Evolutionary conservation across 2,329 filamentous ascomycete species (phyloP).

Genomic region (Bipolaris bicolor): DNA sequence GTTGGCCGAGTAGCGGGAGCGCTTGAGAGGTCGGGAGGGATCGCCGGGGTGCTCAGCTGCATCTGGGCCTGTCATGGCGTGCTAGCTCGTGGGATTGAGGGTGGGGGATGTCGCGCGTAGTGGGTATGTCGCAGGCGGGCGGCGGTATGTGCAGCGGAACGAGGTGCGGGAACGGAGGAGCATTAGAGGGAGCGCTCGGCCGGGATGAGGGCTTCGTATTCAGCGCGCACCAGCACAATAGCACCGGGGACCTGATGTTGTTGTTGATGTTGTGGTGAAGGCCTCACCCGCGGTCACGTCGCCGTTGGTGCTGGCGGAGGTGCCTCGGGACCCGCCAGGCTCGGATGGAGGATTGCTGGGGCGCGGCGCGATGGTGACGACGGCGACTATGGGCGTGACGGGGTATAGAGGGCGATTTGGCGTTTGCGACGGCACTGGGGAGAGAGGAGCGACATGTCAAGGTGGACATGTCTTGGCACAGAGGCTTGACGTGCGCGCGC

Average conservation of each 20-base stretch:
- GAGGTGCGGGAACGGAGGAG: constrained; percentile 22
- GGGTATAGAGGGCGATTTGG: constrained; percentile 1
- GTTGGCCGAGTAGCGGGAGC: constrained; percentile 33
- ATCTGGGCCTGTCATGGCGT: constrained; percentile 44
- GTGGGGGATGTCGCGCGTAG: constrained; percentile 5
- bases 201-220: background rate
- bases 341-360: constrained; percentile 39
- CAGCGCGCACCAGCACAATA: constrained; percentile 13
- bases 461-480: constrained; percentile 15
- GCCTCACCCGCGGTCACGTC: constrained; percentile 22
- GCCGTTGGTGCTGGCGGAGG: constrained; percentile 11
- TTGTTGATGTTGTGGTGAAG: background rate
- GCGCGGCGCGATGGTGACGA: constrained; percentile 3
- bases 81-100: constrained; percentile 5
- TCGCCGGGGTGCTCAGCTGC: constrained; percentile 29
- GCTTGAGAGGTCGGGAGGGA: constrained; percentile 37
- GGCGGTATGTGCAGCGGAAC: constrained; percentile 12
- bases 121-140: constrained; percentile 11
- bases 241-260: constrained; percentile 8
- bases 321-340: constrained; percentile 27
- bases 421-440: constrained; percentile 10
- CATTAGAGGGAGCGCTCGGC: constrained; percentile 21
- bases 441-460: constrained; percentile 6
- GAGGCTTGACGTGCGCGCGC: constrained; percentile 8
- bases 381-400: background rate